phyloP scores from a whole-genome alignment of 345 rosid species.

The Eutrema yunnanense region DNA sequence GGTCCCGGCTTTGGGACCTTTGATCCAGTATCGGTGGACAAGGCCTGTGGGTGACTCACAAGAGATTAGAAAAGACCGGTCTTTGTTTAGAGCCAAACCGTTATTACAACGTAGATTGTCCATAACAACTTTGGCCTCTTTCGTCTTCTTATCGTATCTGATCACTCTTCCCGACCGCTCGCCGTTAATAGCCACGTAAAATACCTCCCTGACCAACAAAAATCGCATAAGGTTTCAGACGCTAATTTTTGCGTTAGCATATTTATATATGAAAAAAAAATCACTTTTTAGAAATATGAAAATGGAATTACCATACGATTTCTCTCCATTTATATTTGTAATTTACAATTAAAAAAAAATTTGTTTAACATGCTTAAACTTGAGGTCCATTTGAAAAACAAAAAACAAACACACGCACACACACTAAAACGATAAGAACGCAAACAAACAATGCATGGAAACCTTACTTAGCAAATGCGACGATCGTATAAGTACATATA shows the following conservation, averaged over 20 bases:
- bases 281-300: too few relatives aligned
- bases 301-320: too few relatives aligned
- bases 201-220: neutral
- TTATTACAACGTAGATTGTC: slow-evolving; percentile 45
- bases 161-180: slow-evolving; percentile 19
- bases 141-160: slow-evolving; percentile 15
- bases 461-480: too few relatives aligned
- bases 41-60: slow-evolving; percentile 35
- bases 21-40: slow-evolving; percentile 41
- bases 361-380: too few relatives aligned
- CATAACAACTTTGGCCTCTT: slow-evolving; percentile 12
- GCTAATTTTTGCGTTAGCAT: neutral
- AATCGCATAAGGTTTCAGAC: neutral
- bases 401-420: too few relatives aligned
- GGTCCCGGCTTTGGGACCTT: slow-evolving; percentile 31
- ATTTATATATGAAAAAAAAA: neutral
- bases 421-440: too few relatives aligned
- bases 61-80: slow-evolving; percentile 41
- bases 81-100: slow-evolving; percentile 61
- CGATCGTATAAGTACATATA: neutral
- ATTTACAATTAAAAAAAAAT: too few relatives aligned
- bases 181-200: neutral
- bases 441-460: too few relatives aligned
- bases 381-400: too few relatives aligned
- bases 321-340: too few relatives aligned